A percentile compares a stretch with the other conserved stretches of the same genome.
Conservation (phyloP, 2,329 filamentous ascomycete genomes). For the Cyphellophora europaea region DNA sequence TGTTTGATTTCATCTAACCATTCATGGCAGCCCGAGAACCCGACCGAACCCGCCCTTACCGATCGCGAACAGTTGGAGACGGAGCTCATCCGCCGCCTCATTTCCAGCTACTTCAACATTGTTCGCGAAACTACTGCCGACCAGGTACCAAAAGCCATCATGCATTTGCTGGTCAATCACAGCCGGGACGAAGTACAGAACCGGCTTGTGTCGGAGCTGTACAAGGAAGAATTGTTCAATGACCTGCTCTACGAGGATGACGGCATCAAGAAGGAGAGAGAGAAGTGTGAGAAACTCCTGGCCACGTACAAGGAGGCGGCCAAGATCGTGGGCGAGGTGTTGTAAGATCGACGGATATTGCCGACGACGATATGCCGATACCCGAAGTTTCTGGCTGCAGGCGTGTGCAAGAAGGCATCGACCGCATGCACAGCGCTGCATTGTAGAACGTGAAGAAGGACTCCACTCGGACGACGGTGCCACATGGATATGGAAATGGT, state of each 20-base stretch:
- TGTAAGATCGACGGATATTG: conserved; percentile 43
- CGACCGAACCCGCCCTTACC: conserved; percentile 74
- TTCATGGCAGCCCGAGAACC: conserved; percentile 27
- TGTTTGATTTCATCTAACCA: background rate
- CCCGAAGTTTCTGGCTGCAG: too few relatives aligned
- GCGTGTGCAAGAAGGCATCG: too few relatives aligned
- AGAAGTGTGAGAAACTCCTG: conserved; percentile 95
- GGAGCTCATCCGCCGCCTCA: conserved; percentile 89
- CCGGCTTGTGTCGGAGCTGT: conserved; percentile 86
- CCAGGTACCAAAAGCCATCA: conserved; percentile 96
- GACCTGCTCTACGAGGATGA: conserved; percentile 97
- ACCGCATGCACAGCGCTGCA: too few relatives aligned
- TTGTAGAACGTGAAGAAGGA: too few relatives aligned
- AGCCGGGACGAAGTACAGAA: conserved; percentile 98
- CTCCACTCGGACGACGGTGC: too few relatives aligned
- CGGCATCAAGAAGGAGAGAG: conserved; percentile 89
- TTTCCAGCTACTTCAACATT: conserved; percentile 98
- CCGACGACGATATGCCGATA: too few relatives aligned
- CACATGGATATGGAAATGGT: too few relatives aligned
- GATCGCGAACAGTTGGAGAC: conserved; percentile 96
- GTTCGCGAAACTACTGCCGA: conserved; percentile 97
- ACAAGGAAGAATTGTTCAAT: conserved; percentile 82
- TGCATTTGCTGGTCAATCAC: conserved; percentile 97
- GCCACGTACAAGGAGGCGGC: conserved; percentile 95
- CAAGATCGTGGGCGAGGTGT: conserved; percentile 94